A percentile compares a stretch with the other conserved stretches of the same genome.
These are phyloP conservation scores for Penicillium pulvis DNA, from an alignment of 495 filamentous ascomycete species.

Conservation along the genomic window DNA sequence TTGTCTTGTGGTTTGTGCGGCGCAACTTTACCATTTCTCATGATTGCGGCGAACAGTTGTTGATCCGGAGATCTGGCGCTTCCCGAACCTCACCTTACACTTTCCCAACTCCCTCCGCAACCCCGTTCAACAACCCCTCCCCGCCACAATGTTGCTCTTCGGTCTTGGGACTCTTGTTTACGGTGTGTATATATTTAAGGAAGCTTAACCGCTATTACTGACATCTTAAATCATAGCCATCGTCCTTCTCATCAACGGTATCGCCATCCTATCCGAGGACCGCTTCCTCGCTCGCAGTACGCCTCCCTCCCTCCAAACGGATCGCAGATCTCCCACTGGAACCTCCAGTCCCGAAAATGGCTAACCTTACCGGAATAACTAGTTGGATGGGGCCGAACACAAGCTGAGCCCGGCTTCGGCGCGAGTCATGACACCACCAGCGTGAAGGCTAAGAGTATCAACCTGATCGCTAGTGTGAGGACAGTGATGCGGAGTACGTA, in stretches of 20 bases:
- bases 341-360: not conserved
- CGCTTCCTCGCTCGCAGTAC: conserved; percentile 93
- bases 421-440: conserved; percentile 69
- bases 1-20: not conserved
- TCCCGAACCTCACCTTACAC: conserved; percentile 26
- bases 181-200: conserved; percentile 42
- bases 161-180: conserved; percentile 73
- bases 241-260: conserved; percentile 88
- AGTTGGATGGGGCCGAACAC: conserved; percentile 80
- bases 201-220: conserved; percentile 3
- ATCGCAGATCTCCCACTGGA: not conserved
- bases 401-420: conserved; percentile 74
- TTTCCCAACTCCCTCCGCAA: conserved; percentile 17
- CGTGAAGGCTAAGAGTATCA: conserved; percentile 83
- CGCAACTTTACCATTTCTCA: conserved; percentile 29
- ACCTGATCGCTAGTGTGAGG: conserved; percentile 86
- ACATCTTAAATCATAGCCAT: conserved; percentile 54
- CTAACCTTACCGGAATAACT: conserved; percentile 1
- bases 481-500: conserved; percentile 92
- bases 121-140: conserved; percentile 12
- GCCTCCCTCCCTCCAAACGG: conserved; percentile 26
- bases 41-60: conserved; percentile 25
- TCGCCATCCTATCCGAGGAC: conserved; percentile 96
- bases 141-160: conserved; percentile 64
- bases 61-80: conserved; percentile 38